Base-by-base conservation (phyloP, 305 asterid species). In the Coffea humblotiana region DNA sequence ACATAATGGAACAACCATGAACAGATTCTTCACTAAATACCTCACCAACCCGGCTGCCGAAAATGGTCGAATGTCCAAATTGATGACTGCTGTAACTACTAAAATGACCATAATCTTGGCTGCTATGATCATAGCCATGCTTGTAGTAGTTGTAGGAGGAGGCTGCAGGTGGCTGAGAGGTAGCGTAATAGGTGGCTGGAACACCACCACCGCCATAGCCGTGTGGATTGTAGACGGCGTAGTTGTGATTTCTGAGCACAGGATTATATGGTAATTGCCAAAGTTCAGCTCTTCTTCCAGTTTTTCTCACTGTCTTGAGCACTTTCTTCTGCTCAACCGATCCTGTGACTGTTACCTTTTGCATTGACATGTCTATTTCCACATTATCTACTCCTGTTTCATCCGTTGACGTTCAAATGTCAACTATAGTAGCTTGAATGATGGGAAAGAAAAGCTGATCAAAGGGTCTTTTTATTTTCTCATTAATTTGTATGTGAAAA, bases 21-120 rank as follows among this genome's bases (percentile, higher is more conserved):
- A 90, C 92, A 61, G 92, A 91, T 48, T 94, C 98, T n/a, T 94
- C 98, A 47, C 97, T 92, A 21, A 94, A 92, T 54, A 91, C 75
- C 81, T 89, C 94, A 11, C 90, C 92, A 0, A 86, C 82, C 49
- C 89, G 85, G 52, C 48, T 83, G 61, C 95, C 95, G 80, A 89
- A 88, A 43, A 88, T 12, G 13, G 87, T 80, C 0, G 95, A 90
- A 48, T 61, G 82, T 6, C 90, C 90, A 14, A 74, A 64, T 0
- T 58, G 81, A n/a, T 81, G 77, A 6, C 78, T 51, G 6, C 56
- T 27, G 40, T 74, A 61, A 61, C 45, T 35, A 14, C 49, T 75
- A 6, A 56, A 21, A 72, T 77, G 5, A 48, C 47, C 43, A 29
- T 16, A 83, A 0, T 60, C 85, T 52, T 89, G 84, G 65, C 51